Evolutionary conservation across 2,329 filamentous ascomycete species (phyloP).

Genomic region (Zalaria sp.): DNA sequence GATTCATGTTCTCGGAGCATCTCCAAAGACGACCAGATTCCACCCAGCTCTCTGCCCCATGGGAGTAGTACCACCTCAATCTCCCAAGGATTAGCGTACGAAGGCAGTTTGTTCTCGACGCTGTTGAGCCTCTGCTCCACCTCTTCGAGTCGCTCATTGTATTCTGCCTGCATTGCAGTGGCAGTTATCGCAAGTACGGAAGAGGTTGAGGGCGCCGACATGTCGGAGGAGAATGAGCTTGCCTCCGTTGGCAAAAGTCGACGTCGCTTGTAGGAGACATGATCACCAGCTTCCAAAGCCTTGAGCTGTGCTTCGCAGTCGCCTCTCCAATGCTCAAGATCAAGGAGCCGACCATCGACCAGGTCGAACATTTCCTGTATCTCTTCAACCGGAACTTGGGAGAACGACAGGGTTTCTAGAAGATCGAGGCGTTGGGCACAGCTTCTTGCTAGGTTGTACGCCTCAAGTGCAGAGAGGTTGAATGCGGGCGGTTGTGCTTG

Average conservation of each 20-base stretch:
- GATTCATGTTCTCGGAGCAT: slow-evolving; percentile 23
- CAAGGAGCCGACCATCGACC: slow-evolving; percentile 51
- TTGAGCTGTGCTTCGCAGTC: slow-evolving; percentile 12
- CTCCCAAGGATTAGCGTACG: slow-evolving; percentile 51
- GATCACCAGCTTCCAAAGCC: slow-evolving; percentile 19
- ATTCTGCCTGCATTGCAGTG: slow-evolving; percentile 15
- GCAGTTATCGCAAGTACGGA: slow-evolving; percentile 21
- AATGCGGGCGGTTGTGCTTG: background rate
- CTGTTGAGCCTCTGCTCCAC: slow-evolving; percentile 35
- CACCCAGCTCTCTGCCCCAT: slow-evolving; percentile 42
- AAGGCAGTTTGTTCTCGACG: slow-evolving; percentile 48
- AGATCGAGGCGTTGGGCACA: slow-evolving; percentile 48
- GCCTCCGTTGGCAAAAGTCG: slow-evolving; percentile 15
- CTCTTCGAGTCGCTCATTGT: slow-evolving; percentile 19
- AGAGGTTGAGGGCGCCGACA: slow-evolving; percentile 23
- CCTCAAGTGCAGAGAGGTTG: background rate
- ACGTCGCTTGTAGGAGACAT: slow-evolving; percentile 18
- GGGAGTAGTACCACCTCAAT: slow-evolving; percentile 65
- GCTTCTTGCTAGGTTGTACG: slow-evolving; percentile 25
- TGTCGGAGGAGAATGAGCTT: slow-evolving; percentile 27
- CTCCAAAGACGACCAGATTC: slow-evolving; percentile 36
- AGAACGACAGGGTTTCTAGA: slow-evolving; percentile 58
- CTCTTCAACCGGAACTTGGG: slow-evolving; percentile 51
- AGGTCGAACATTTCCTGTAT: slow-evolving; percentile 54
- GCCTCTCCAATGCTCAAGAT: slow-evolving; percentile 44